Percentiles rank a stretch among this genome's conserved stretches.
phyloP scores from a whole-genome alignment of 2,329 filamentous ascomycete genomes.

The Alternaria viburni region DNA sequence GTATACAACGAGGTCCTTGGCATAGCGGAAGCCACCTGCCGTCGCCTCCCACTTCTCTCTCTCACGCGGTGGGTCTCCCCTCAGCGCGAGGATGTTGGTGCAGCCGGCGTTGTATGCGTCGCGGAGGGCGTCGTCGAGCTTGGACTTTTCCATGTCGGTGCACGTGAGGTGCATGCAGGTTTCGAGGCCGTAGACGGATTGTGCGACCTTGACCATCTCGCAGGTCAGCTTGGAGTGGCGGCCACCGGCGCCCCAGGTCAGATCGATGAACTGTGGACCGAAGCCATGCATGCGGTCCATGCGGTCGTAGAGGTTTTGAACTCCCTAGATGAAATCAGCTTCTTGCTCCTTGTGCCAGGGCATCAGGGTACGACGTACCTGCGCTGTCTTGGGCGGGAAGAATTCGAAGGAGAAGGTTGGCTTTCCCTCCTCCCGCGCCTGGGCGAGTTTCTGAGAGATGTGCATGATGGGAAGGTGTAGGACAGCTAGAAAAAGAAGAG shows the following conservation, averaged over 20 bases:
- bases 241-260: conserved; percentile 97
- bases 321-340: conserved; percentile 62
- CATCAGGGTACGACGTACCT: conserved; percentile 51
- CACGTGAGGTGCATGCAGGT: conserved; percentile 99
- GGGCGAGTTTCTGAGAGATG: conserved; percentile 87
- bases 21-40: conserved; percentile 88
- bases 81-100: conserved; percentile 93
- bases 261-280: conserved; percentile 94
- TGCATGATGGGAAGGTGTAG: conserved; percentile 71
- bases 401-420: conserved; percentile 99
- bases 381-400: conserved; percentile 96
- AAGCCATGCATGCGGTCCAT: conserved; percentile 99
- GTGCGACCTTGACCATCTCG: conserved; percentile 96
- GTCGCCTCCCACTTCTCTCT: conserved; percentile 91
- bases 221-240: conserved; percentile 89
- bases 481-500: conserved; percentile 4
- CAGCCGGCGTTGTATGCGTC: conserved; percentile 93
- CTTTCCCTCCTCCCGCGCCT: conserved; percentile 77
- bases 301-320: conserved; percentile 98
- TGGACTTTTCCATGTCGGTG: conserved; percentile 94
- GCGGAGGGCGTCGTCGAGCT: conserved; percentile 85
- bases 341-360: background rate
- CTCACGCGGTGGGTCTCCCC: conserved; percentile 92
- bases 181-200: conserved; percentile 93
- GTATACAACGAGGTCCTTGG: conserved; percentile 85